Base-by-base conservation (phyloP, 164 flowering plant genomes). In the Nelumbo lutea region DNA sequence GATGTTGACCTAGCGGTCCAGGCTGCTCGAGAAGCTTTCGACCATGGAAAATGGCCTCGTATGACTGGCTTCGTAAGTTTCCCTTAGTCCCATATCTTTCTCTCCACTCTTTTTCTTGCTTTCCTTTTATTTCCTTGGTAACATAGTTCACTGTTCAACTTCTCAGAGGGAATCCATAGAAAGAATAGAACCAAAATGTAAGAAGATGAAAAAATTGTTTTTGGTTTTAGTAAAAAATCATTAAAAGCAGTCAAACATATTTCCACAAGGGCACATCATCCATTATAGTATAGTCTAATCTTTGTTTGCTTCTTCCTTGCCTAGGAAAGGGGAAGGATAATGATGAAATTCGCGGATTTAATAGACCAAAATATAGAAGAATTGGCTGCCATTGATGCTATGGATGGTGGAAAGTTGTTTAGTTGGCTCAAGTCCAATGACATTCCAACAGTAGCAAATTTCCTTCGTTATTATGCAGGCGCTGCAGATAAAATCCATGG, bases 401-500 rank as follows among this genome's bases (percentile, higher is more conserved):
- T 87, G 57, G 89, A 92, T 69, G 94, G 79, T 1, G 97, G 97
- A 43, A 92, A 87, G 73, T 14, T 90, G 59, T 81, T 80, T 62
- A 4, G 42, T 5, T 0, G 8, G 39, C 81, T 77, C 15, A 86
- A 83, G 77, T 53, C 46, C 0, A 0, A 42, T 0, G 93, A 92
- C 51, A 79, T 90, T 1, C 92, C 92, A 1, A 15, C 1, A 0
- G 81, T 73, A 8, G 81, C 85, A 1, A 53, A 71, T 1, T 6
- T 27, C 0, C 72, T 93, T 1, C 85, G 90, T 2, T 93, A 89
- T 75, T 90, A 85, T 59, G 98, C 96, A 0, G 98, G 98, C 5
- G 95, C 93, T 6, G 96, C 95, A 0, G 96, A 93, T 66, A 90
- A 93, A 80, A 84, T 93, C 57, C 90, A 90, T 41, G 96, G 96